Conservation (phyloP, 176 grass and related monocot species). For the Tuctoria greenei region DNA sequence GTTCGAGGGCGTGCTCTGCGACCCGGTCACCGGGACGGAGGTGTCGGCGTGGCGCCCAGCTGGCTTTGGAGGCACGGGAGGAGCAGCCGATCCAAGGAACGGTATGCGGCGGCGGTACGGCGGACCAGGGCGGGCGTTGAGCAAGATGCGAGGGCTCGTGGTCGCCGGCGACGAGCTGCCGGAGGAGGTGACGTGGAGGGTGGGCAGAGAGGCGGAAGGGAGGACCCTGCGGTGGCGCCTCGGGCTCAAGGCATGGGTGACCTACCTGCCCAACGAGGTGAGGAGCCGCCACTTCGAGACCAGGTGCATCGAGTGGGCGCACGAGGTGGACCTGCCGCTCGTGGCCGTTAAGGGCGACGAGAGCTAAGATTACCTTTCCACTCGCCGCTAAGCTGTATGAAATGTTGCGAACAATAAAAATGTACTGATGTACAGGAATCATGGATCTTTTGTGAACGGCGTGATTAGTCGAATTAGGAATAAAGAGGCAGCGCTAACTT, state of each 20-base stretch:
- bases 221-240: slow-evolving; percentile 65
- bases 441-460: too few species aligned
- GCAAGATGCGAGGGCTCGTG: slow-evolving; percentile 70
- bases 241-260: slow-evolving; percentile 71
- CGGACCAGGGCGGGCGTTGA: slow-evolving; percentile 66
- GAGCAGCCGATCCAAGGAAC: slow-evolving; percentile 44
- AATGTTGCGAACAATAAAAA: too few species aligned
- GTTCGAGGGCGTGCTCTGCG: slow-evolving; percentile 81
- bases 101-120: slow-evolving; percentile 59
- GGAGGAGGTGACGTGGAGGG: slow-evolving; percentile 75
- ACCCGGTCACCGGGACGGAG: slow-evolving; percentile 62
- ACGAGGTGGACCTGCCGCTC: slow-evolving; percentile 80
- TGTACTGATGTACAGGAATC: too few species aligned
- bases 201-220: slow-evolving; percentile 72
- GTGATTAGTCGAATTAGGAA: too few species aligned
- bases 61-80: neutral
- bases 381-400: too few species aligned
- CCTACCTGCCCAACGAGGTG: slow-evolving; percentile 69
- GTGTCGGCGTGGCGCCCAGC: slow-evolving; percentile 54
- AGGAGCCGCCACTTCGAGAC: slow-evolving; percentile 74
- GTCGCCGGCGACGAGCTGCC: slow-evolving; percentile 68
- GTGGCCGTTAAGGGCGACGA: slow-evolving; percentile 5
- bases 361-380: neutral
- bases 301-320: slow-evolving; percentile 70
- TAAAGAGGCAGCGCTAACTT: too few species aligned